A percentile compares a stretch with the other conserved stretches of the same genome.
These are phyloP conservation scores for Fusarium palustre DNA, from an alignment of 2,329 filamentous ascomycete genomes.

Conservation along the genomic window DNA sequence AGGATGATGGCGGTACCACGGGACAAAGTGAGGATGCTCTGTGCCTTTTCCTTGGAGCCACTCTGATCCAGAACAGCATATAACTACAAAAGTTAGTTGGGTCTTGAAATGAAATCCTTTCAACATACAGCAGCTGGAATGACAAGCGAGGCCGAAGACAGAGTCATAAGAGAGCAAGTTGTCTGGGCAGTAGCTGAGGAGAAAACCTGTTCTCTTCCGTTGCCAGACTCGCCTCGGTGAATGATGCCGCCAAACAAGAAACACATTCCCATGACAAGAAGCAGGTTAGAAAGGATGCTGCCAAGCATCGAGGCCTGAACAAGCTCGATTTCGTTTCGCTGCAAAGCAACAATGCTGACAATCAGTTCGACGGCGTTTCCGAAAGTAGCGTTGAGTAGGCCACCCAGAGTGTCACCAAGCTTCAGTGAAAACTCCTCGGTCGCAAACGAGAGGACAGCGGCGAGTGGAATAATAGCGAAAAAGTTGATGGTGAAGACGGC, in stretches of 20 bases:
- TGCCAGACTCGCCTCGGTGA: slow-evolving; percentile 67
- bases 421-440: slow-evolving; percentile 81
- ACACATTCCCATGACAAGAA: slow-evolving; percentile 86
- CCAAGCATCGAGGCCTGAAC: slow-evolving; percentile 99
- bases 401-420: slow-evolving; percentile 79
- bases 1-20: slow-evolving; percentile 82
- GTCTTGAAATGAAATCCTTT: background rate
- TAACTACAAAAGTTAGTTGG: slow-evolving; percentile 58
- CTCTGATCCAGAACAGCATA: slow-evolving; percentile 71
- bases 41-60: slow-evolving; percentile 56
- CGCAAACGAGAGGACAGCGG: slow-evolving; percentile 79
- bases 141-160: slow-evolving; percentile 81
- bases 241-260: slow-evolving; percentile 80
- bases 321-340: slow-evolving; percentile 87
- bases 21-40: slow-evolving; percentile 76
- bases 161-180: slow-evolving; percentile 78
- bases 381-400: slow-evolving; percentile 80
- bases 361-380: slow-evolving; percentile 85
- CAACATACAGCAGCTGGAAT: slow-evolving; percentile 75
- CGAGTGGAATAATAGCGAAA: slow-evolving; percentile 81
- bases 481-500: slow-evolving; percentile 83
- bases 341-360: slow-evolving; percentile 91
- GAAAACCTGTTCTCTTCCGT: slow-evolving; percentile 75
- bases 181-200: slow-evolving; percentile 83
- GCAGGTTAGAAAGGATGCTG: slow-evolving; percentile 92